Conservation (phyloP, 1,284 basidiomycete genomes). For the Cyathus olla region DNA sequence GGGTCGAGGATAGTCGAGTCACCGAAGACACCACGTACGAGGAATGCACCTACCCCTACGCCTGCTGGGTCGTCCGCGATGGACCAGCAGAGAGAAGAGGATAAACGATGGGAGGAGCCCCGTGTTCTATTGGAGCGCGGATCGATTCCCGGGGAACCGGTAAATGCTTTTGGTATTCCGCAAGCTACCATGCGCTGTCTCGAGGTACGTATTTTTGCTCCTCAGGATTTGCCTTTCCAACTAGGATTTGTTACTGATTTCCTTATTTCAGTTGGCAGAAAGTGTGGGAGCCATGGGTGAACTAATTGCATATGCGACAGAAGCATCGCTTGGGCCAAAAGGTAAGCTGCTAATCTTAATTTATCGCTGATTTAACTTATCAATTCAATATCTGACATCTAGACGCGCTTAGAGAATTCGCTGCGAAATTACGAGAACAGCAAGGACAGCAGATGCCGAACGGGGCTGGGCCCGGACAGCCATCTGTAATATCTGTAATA, state of each 20-base stretch:
- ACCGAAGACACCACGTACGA: slow-evolving; percentile 50
- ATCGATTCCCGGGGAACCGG: slow-evolving; percentile 78
- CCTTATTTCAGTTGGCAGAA: slow-evolving; percentile 68
- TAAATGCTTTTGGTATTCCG: slow-evolving; percentile 87
- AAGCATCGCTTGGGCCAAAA: slow-evolving; percentile 65
- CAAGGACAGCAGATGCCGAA: slow-evolving; percentile 7
- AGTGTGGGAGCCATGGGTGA: slow-evolving; percentile 82
- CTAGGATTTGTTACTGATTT: slow-evolving; percentile 1
- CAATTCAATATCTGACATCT: neutral
- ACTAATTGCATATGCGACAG: slow-evolving; percentile 72
- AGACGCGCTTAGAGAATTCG: slow-evolving; percentile 47
- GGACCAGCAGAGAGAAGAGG: slow-evolving; percentile 52
- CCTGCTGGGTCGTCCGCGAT: slow-evolving; percentile 26
- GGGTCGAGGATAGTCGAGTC: slow-evolving; percentile 56
- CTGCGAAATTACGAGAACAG: slow-evolving; percentile 55
- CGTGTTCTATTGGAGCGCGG: slow-evolving; percentile 67
- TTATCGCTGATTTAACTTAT: too few species aligned
- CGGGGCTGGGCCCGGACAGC: slow-evolving; percentile 4
- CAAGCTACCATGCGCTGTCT: slow-evolving; percentile 88
- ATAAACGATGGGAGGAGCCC: slow-evolving; percentile 72
- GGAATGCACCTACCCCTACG: slow-evolving; percentile 51
- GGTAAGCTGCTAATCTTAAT: slow-evolving; percentile 54
- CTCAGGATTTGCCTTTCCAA: slow-evolving; percentile 3
- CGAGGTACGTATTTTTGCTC: slow-evolving; percentile 59
- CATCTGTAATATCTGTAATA: slow-evolving; percentile 10